These are phyloP conservation scores for Scutellaria baicalensis DNA, from an alignment of 257 asterid genomes.

Conservation along the genomic window DNA sequence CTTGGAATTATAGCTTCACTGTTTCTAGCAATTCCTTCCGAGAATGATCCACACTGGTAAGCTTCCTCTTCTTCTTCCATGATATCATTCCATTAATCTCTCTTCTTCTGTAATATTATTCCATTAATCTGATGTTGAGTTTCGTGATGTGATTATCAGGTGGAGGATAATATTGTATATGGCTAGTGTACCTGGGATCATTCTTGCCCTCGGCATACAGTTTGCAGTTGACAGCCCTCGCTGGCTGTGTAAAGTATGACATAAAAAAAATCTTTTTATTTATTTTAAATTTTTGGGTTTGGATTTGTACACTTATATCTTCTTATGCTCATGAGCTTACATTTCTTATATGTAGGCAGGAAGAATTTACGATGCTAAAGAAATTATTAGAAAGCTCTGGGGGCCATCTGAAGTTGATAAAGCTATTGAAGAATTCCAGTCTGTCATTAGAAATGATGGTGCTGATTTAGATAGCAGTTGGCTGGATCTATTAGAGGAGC, in stretches of 20 bases:
- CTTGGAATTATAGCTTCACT: constrained; percentile 71
- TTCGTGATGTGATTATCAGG: constrained; percentile 36
- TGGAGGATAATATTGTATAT: constrained; percentile 73
- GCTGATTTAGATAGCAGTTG: constrained; percentile 73
- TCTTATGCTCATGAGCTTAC: background rate
- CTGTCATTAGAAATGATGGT: constrained; percentile 57
- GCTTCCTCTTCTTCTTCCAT: background rate
- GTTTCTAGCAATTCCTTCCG: constrained; percentile 55
- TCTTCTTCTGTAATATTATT: background rate
- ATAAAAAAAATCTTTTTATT: background rate
- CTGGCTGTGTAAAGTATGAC: constrained; percentile 81
- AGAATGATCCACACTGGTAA: constrained; percentile 87
- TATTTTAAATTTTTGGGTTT: background rate
- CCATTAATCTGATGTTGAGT: background rate
- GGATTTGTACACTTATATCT: background rate
- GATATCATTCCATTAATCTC: background rate
- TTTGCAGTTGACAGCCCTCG: constrained; percentile 90
- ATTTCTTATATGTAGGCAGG: constrained; percentile 47
- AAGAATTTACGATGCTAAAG: constrained; percentile 58
- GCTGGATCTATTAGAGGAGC: constrained; percentile 71
- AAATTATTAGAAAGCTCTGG: constrained; percentile 56
- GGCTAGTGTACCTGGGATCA: constrained; percentile 63
- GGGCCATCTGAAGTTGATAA: constrained; percentile 57
- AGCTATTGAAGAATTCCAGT: constrained; percentile 66
- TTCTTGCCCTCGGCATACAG: constrained; percentile 78